Evolutionary conservation across 176 grass and related monocot species (phyloP), one percentile per base, ranked within the genome.

Genomic region (Zoysia japonica): DNA sequence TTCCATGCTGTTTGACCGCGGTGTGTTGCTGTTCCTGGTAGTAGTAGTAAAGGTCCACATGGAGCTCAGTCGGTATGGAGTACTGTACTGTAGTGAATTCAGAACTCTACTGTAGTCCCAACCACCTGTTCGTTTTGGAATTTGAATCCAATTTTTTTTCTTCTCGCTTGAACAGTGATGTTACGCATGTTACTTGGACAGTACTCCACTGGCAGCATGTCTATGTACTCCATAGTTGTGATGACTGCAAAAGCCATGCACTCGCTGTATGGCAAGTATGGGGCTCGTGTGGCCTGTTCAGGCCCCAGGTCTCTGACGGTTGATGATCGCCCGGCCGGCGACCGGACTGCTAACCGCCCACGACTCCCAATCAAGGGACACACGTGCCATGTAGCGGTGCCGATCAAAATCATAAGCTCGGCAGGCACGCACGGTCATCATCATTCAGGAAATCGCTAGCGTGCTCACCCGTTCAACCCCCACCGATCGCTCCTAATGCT

Each of bases 261-360:
- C 37, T 61, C 13, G 36, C 4, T 38, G 45, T 38, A 16, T 44
- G 43, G 43, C 0, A 28, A 28, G 28, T 48, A 48, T 63, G 44
- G 20, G 6, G 11, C 6, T 20, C 8, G 19, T 13, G 16, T 39
- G 69, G 47, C n/a, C n/a, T 8, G 6, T 17, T 64, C 13, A 47
- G 12, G 44, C 2, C 2, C 11, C 20, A 35, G 41, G 6, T 75
- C 7, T 20, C 47, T 38, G 68, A 70, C 16, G 4, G 39, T 44
- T 62, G 61, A 47, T 6, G 54, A 44, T 5, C 11, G 47, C 48
- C 9, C 48, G 57, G n/a, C 35, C 2, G 54, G 43, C 76, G 61
- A 67, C 41, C 76, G 63, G 68, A 56, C 77, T 56, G 48, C 64
- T 66, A 55, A 78, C 76, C 46, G 63, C 28, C 76, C 11, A 3